These are phyloP conservation scores for Salisapilia sapeloensis DNA, from an alignment of 352 stramenopile species.

Conservation along the genomic window DNA sequence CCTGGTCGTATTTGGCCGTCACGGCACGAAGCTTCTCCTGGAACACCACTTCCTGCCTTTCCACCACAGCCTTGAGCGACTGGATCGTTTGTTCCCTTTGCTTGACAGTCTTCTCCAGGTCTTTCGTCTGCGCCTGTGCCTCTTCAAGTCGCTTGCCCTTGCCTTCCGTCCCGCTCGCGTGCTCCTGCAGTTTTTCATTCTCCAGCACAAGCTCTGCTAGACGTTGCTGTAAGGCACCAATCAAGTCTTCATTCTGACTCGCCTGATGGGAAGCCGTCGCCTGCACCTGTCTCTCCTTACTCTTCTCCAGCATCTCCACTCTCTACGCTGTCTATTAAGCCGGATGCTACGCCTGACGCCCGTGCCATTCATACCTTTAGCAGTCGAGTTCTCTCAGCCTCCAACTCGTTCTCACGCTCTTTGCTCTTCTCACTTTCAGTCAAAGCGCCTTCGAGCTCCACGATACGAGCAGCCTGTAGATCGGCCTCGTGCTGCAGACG, in stretches of 20 bases:
- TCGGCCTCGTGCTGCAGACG: slow-evolving; percentile 37
- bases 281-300: no score
- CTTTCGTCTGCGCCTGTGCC: slow-evolving; percentile 19
- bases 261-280: no score
- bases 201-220: slow-evolving; percentile 13
- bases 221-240: slow-evolving; percentile 6
- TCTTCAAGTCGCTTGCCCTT: slow-evolving; percentile 1
- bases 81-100: slow-evolving; percentile 65
- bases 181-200: slow-evolving; percentile 22
- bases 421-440: background rate
- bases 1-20: slow-evolving; percentile 58
- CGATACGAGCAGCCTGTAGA: slow-evolving; percentile 27
- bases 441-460: slow-evolving; percentile 43
- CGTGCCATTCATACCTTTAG: background rate
- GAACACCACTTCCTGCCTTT: slow-evolving; percentile 44
- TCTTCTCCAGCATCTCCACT: background rate
- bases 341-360: background rate
- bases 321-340: background rate
- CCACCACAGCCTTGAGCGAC: slow-evolving; percentile 40
- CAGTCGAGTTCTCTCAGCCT: slow-evolving; percentile 4
- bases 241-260: no score
- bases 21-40: slow-evolving; percentile 56
- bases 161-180: background rate
- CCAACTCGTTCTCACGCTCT: slow-evolving; percentile 18
- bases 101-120: slow-evolving; percentile 55